Conservation (phyloP, 345 rosid species). For the Brassica cretica region DNA sequence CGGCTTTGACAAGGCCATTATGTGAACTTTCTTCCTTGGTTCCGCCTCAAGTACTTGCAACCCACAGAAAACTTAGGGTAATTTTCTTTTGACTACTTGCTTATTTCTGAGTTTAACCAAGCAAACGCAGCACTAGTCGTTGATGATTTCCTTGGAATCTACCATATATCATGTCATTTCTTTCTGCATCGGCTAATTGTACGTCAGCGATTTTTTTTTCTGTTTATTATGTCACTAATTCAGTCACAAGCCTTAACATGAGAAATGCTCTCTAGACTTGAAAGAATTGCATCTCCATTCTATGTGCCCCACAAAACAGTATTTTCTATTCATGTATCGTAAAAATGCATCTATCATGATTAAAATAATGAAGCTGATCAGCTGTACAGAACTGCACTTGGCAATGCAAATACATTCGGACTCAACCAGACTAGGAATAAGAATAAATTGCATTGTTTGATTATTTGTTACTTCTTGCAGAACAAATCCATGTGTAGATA, state of each 20-base stretch:
- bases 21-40: conserved; percentile 95
- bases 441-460: neutral
- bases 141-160: neutral
- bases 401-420: neutral
- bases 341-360: neutral
- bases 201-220: too few relatives aligned
- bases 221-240: conserved; percentile 6
- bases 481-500: neutral
- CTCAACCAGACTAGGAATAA: neutral
- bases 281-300: conserved; percentile 8
- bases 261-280: conserved; percentile 5
- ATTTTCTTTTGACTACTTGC: conserved; percentile 27
- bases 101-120: conserved; percentile 17
- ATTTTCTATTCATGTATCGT: neutral
- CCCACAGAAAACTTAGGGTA: conserved; percentile 95
- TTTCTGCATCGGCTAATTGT: conserved; percentile 19
- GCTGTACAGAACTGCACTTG: neutral
- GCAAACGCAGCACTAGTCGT: conserved; percentile 10
- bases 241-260: neutral
- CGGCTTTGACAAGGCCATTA: conserved; percentile 94
- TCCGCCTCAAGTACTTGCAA: conserved; percentile 86
- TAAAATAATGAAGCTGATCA: neutral
- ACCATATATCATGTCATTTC: conserved; percentile 11
- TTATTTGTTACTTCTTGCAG: neutral
- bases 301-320: neutral